A percentile compares a stretch with the other conserved stretches of the same genome.
Evolutionary conservation across 2,329 filamentous ascomycete genomes (phyloP).

Genomic region (Aspergillus puulaauensis): DNA sequence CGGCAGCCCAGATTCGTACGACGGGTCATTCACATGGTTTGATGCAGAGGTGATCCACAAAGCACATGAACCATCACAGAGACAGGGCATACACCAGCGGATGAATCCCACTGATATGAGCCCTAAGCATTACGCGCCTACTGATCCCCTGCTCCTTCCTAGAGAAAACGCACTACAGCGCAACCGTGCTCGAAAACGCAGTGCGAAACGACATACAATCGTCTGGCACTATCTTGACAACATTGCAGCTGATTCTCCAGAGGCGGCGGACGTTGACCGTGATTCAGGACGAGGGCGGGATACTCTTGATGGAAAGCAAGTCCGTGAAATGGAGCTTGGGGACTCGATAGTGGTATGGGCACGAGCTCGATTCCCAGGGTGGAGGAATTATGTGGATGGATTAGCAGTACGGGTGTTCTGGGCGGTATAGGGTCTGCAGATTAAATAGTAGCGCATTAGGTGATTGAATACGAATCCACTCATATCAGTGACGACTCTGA

Average conservation of each 20-base stretch:
- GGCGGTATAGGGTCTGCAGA: slow-evolving; percentile 27
- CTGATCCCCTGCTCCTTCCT: slow-evolving; percentile 31
- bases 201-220: slow-evolving; percentile 27
- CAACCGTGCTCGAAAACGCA: slow-evolving; percentile 25
- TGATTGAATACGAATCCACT: not conserved
- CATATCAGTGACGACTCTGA: not conserved
- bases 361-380: slow-evolving; percentile 37
- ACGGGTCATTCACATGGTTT: slow-evolving; percentile 40
- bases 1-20: slow-evolving; percentile 21
- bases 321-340: slow-evolving; percentile 35
- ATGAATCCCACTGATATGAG: slow-evolving; percentile 17
- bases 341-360: slow-evolving; percentile 40
- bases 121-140: slow-evolving; percentile 19
- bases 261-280: slow-evolving; percentile 32
- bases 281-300: slow-evolving; percentile 32
- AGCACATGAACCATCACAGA: slow-evolving; percentile 23
- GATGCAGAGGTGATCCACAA: slow-evolving; percentile 33
- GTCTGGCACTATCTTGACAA: slow-evolving; percentile 38
- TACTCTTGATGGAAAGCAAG: slow-evolving; percentile 36
- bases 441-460: not conserved
- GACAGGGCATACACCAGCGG: slow-evolving; percentile 14
- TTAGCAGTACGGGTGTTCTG: slow-evolving; percentile 37
- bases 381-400: slow-evolving; percentile 34
- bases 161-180: slow-evolving; percentile 29
- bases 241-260: slow-evolving; percentile 28